Evolutionary conservation across 139 green algal genomes (phyloP).

Genomic region (Dunaliella primolecta): DNA sequence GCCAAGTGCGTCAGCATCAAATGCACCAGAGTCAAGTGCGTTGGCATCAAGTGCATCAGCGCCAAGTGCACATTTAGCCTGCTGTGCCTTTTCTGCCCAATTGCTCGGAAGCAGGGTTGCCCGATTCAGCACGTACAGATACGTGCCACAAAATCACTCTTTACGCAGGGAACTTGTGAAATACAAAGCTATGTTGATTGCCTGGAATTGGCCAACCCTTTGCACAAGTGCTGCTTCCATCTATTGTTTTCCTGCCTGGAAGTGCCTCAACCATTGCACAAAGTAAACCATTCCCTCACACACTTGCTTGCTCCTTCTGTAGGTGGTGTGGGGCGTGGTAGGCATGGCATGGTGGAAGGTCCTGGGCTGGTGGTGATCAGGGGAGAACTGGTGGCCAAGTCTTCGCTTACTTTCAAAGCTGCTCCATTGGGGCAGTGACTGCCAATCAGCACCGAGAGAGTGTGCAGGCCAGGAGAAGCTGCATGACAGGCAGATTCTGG

Average conservation of each 20-base stretch:
- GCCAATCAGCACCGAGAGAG: no score
- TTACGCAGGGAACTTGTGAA: no score
- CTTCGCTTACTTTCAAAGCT: background rate
- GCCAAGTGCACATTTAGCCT: no score
- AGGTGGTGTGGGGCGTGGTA: conserved; percentile 63
- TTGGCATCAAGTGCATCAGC: no score
- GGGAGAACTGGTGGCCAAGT: background rate
- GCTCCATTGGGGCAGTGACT: background rate
- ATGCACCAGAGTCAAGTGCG: no score
- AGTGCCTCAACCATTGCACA: background rate
- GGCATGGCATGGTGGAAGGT: conserved; percentile 84
- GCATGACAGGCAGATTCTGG: no score
- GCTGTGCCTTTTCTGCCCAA: no score
- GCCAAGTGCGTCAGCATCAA: no score
- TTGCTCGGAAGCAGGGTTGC: no score
- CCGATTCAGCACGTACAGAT: no score
- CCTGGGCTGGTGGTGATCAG: conserved; percentile 62
- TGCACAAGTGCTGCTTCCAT: background rate
- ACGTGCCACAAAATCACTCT: background rate
- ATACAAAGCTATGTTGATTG: background rate
- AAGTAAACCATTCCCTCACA: background rate
- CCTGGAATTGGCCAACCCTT: background rate
- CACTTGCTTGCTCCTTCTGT: background rate
- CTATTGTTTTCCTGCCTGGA: background rate
- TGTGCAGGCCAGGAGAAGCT: no score